Conservation (phyloP, 352 stramenopile genomes). For the Phytopythium delawarense region DNA sequence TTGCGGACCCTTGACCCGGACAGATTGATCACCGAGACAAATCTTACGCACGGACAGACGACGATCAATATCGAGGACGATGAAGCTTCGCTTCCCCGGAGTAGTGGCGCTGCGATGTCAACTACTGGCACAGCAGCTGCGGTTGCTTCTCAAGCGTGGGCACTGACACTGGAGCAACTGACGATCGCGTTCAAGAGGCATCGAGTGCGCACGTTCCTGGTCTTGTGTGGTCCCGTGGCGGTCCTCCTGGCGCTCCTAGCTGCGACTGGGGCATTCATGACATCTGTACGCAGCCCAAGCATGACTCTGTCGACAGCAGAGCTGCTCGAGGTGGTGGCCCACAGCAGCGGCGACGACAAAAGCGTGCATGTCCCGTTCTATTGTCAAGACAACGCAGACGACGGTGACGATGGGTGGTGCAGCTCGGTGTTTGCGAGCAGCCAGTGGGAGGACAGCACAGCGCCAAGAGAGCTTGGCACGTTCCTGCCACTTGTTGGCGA, state of each 20-base stretch:
- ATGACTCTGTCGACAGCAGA: not conserved
- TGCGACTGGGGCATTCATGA: slow-evolving; percentile 20
- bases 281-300: not conserved
- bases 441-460: not conserved
- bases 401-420: slow-evolving; percentile 7
- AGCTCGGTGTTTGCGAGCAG: slow-evolving; percentile 2
- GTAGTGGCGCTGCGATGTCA: not conserved
- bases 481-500: not conserved
- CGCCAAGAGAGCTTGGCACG: not conserved
- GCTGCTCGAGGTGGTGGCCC: not conserved
- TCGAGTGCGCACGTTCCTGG: not conserved
- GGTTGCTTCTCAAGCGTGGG: not conserved
- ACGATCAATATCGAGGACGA: not conserved
- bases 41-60: not conserved
- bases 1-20: not conserved
- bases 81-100: not conserved
- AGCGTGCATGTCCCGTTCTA: slow-evolving; percentile 8
- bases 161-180: not conserved
- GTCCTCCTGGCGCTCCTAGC: slow-evolving; percentile 23
- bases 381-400: not conserved
- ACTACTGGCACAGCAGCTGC: not conserved
- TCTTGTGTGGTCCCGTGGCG: slow-evolving; percentile 20
- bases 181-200: slow-evolving; percentile 1
- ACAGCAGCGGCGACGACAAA: not conserved
- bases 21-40: not conserved